These are phyloP conservation scores for Fusarium sambucinum DNA, from an alignment of 2,329 filamentous ascomycete species.

Conservation along the genomic window DNA sequence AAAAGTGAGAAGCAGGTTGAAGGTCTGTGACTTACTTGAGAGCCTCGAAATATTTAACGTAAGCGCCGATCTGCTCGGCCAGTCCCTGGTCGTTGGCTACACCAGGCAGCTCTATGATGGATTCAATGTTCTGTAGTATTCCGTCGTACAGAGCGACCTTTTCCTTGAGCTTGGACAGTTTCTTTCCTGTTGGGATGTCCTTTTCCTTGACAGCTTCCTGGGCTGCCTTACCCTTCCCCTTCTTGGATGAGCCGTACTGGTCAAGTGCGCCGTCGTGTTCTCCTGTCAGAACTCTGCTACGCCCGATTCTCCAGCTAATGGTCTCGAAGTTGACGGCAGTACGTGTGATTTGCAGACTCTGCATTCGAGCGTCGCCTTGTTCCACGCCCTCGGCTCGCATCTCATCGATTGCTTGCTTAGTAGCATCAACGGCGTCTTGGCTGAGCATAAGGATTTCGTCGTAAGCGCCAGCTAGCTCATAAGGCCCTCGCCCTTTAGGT, in stretches of 20 bases:
- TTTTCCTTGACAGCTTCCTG: conserved; percentile 62
- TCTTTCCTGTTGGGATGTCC: conserved; percentile 78
- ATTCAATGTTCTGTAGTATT: conserved; percentile 89
- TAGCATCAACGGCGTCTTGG: conserved; percentile 94
- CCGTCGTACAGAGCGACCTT: conserved; percentile 91
- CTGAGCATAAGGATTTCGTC: conserved; percentile 90
- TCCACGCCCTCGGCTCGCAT: conserved; percentile 84
- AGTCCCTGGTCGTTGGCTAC: conserved; percentile 86
- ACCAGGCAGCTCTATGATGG: conserved; percentile 88
- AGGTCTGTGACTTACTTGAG: conserved; percentile 73
- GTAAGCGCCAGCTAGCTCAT: conserved; percentile 85
- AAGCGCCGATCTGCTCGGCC: conserved; percentile 80
- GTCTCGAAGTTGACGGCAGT: conserved; percentile 95
- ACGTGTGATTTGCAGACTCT: conserved; percentile 90
- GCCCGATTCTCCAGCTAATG: conserved; percentile 93
- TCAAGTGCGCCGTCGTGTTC: conserved; percentile 78
- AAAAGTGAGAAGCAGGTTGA: not conserved
- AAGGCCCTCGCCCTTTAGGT: conserved; percentile 60
- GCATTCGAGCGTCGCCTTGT: conserved; percentile 87
- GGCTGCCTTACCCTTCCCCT: conserved; percentile 58
- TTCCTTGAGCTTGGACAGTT: conserved; percentile 84
- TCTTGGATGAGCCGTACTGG: conserved; percentile 62
- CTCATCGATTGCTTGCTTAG: conserved; percentile 93
- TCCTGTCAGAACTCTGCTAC: conserved; percentile 91
- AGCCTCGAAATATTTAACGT: conserved; percentile 85